A percentile compares a stretch with the other conserved stretches of the same genome.
Conservation (phyloP, 2,329 filamentous ascomycete genomes). For the Arthrobotrys sphaeroides region DNA sequence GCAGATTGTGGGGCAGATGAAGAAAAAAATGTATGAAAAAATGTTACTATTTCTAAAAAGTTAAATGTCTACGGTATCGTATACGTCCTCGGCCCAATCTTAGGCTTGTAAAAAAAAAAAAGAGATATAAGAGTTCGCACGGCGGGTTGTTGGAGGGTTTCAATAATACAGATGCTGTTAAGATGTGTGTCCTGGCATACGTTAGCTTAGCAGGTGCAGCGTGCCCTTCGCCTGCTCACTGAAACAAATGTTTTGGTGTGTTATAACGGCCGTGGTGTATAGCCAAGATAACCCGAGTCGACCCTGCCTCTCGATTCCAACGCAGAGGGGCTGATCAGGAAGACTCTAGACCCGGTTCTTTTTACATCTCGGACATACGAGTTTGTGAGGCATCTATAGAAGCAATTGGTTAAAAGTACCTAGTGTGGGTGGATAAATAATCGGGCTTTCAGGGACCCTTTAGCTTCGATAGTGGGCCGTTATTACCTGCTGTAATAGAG, state of each 20-base stretch:
- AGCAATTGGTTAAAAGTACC: constrained; percentile 23
- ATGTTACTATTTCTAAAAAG: background rate
- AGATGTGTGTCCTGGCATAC: background rate
- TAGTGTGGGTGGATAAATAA: constrained; percentile 31
- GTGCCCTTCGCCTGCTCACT: constrained; percentile 5
- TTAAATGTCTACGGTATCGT: background rate
- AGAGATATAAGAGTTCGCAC: background rate
- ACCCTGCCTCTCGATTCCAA: constrained; percentile 12
- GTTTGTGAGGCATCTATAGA: constrained; percentile 42
- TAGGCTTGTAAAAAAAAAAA: constrained; percentile 8
- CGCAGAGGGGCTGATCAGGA: background rate
- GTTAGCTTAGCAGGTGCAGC: background rate
- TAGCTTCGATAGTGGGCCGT: constrained; percentile 29
- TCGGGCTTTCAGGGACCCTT: background rate
- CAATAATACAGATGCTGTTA: background rate
- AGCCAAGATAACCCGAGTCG: constrained; percentile 23
- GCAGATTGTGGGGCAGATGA: background rate
- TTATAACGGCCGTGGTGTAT: constrained; percentile 15
- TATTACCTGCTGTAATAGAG: background rate
- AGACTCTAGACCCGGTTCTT: background rate
- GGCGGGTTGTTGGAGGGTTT: constrained; percentile 1
- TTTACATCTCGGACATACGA: constrained; percentile 1
- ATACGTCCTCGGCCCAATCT: constrained; percentile 6
- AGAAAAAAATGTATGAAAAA: too few species aligned
- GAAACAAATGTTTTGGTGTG: constrained; percentile 50